Conservation (phyloP, 2,329 filamentous ascomycete species). For the Ophiostoma tasmaniense region DNA sequence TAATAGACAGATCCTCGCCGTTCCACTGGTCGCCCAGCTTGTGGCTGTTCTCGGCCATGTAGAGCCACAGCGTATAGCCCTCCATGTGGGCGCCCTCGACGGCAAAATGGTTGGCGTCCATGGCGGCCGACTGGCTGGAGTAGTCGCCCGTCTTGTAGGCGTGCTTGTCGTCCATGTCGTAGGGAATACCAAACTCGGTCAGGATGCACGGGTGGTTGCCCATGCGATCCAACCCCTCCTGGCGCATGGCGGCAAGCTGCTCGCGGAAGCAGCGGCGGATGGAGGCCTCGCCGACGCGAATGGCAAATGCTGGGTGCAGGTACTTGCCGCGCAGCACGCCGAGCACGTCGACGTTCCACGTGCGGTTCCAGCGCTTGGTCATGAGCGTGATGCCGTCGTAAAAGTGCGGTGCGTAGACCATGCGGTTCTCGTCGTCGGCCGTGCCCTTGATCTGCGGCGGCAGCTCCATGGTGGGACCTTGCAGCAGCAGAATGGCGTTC, state of each 20-base stretch:
- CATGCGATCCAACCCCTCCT: conserved; percentile 83
- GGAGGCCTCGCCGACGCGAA: conserved; percentile 85
- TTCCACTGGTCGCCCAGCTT: conserved; percentile 93
- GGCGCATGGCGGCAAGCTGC: conserved; percentile 70
- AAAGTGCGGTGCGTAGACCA: conserved; percentile 91
- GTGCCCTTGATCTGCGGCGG: conserved; percentile 84
- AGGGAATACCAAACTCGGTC: conserved; percentile 95
- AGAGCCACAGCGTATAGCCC: conserved; percentile 85
- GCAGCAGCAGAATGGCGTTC: conserved; percentile 78
- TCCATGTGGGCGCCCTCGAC: conserved; percentile 76
- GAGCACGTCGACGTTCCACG: conserved; percentile 94
- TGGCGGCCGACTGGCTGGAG: conserved; percentile 78
- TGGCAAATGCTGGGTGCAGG: conserved; percentile 77
- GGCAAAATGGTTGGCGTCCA: conserved; percentile 94
- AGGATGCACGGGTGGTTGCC: conserved; percentile 83
- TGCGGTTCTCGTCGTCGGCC: conserved; percentile 74
- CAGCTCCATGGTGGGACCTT: conserved; percentile 85
- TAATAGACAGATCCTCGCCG: conserved; percentile 89
- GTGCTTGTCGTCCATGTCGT: conserved; percentile 95
- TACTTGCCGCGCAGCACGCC: conserved; percentile 86
- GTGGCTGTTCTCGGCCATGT: conserved; percentile 76
- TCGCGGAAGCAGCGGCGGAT: conserved; percentile 90
- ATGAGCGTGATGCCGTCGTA: conserved; percentile 95
- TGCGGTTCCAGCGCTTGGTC: conserved; percentile 97
- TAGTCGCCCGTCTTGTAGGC: conserved; percentile 96